Base-by-base conservation (phyloP, 441 rosid species). In the Adansonia madagascariensis region DNA sequence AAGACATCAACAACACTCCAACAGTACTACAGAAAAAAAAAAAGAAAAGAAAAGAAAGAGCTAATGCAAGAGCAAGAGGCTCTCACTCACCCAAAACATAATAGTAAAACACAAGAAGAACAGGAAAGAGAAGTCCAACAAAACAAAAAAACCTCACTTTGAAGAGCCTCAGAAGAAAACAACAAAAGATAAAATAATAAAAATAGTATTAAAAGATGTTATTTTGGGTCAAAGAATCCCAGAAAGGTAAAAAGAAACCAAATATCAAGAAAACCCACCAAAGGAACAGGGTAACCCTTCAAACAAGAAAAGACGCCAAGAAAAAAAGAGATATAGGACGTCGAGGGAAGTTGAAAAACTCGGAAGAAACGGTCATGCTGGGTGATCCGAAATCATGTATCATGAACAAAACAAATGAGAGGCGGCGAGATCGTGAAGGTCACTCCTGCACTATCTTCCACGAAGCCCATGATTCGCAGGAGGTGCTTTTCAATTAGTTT, bases 1-100 rank as follows among this genome's bases (percentile, higher is more conserved):
- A 78, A 78, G 87, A 86, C 84, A 84, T 85, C 88, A 87, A 78
- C 78, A 80, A 75, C 84, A 84, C 88, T 84, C 77, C 62, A 75
- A 80, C 76, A 79, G 46, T 8, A 27, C 31, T 24, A 17, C 17
- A 17, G 31, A 27, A 27, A 27, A 27, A 27, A 27, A 27, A n/a
- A n/a, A n/a, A n/a, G n/a, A n/a, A n/a, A n/a, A n/a, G n/a, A 27
- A 27, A 27, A 27, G 2, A 27, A 27, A 27, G 31, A 27, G 31
- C 31, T 27, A 27, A 27, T 27, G 31, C 31, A 61, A 69, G 63
- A 50, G 63, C 57, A 60, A 24, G 46, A 56, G 67, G n/a, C 18
- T 24, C 72, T 44, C 77, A 60, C 76, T 60, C 55, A 59, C 59
- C 0, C 18, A 20, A 18, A 43, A 69, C 6, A 18, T 71, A 62